A percentile compares a stretch with the other conserved stretches of the same genome.
Conservation (phyloP, 2,329 filamentous ascomycete genomes). For the Erysiphe pulchra region DNA sequence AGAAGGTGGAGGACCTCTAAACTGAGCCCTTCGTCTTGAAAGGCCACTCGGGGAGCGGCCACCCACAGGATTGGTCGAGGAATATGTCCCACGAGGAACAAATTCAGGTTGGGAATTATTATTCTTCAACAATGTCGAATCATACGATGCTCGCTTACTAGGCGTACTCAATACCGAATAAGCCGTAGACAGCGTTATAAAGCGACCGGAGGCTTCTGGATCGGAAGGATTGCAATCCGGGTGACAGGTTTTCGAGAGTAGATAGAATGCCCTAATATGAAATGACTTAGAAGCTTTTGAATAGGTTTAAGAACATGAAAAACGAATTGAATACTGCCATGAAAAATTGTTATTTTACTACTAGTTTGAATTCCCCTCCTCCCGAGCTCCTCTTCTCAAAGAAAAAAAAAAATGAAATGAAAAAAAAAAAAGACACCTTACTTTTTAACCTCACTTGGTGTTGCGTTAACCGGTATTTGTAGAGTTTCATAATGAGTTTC, state of each 20-base stretch:
- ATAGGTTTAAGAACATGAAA: no score
- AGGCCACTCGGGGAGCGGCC: conserved; percentile 60
- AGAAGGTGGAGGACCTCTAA: conserved; percentile 65
- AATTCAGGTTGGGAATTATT: conserved; percentile 8
- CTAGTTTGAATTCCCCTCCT: no score
- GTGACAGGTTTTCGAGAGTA: conserved; percentile 74
- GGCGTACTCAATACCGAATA: conserved; percentile 52
- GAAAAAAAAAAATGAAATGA: background rate
- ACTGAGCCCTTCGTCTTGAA: conserved; percentile 47
- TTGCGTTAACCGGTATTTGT: conserved; percentile 42
- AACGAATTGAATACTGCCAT: no score
- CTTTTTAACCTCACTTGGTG: conserved; percentile 64
- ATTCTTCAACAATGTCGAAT: conserved; percentile 32
- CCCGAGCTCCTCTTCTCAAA: no score
- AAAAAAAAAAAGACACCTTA: conserved; percentile 13
- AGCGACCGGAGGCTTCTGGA: conserved; percentile 44
- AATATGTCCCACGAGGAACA: conserved; percentile 21
- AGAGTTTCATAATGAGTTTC: conserved; percentile 63
- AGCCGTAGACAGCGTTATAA: conserved; percentile 62
- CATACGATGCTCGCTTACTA: conserved; percentile 55
- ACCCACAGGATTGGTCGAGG: conserved; percentile 36
- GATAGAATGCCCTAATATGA: conserved; percentile 45
- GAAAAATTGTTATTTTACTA: background rate
- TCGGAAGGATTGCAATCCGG: conserved; percentile 71
- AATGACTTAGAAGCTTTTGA: background rate